Conservation (phyloP, 768 basidiomycete genomes). For the Epithele typhae region DNA sequence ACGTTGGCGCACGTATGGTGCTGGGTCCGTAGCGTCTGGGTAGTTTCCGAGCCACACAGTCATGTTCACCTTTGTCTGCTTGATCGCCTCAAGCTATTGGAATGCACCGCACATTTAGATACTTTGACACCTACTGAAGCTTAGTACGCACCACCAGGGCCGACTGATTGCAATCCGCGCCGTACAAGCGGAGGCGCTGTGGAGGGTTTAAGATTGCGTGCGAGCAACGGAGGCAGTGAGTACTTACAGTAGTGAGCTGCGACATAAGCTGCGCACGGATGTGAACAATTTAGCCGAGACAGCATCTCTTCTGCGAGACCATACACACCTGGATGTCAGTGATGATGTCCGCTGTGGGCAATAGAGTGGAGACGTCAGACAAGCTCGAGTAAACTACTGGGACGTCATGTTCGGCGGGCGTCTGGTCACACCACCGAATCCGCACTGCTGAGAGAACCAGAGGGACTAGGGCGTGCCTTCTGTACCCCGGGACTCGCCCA, state of each 20-base stretch:
- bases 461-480: too few relatives aligned
- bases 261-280: constrained; percentile 57
- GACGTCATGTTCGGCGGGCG: too few relatives aligned
- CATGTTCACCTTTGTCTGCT: constrained; percentile 86
- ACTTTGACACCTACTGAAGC: not conserved
- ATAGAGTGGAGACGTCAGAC: too few relatives aligned
- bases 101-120: not conserved
- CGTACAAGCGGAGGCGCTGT: constrained; percentile 75
- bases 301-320: not conserved
- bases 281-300: constrained; percentile 9
- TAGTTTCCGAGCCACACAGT: constrained; percentile 76
- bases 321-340: constrained; percentile 62
- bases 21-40: constrained; percentile 54
- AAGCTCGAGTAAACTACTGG: too few relatives aligned
- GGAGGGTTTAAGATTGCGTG: not conserved
- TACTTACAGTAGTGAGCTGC: constrained; percentile 63
- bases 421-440: too few relatives aligned
- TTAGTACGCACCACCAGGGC: constrained; percentile 58
- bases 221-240: not conserved
- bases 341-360: constrained; percentile 53
- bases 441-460: too few relatives aligned
- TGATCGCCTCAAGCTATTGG: constrained; percentile 75
- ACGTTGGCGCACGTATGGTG: constrained; percentile 72
- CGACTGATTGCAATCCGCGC: constrained; percentile 82
- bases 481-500: too few relatives aligned